Percentiles rank a stretch among this genome's conserved stretches.
These are phyloP conservation scores for Verticillium tricorpus DNA, from an alignment of 2,329 filamentous ascomycete species.

Conservation along the genomic window DNA sequence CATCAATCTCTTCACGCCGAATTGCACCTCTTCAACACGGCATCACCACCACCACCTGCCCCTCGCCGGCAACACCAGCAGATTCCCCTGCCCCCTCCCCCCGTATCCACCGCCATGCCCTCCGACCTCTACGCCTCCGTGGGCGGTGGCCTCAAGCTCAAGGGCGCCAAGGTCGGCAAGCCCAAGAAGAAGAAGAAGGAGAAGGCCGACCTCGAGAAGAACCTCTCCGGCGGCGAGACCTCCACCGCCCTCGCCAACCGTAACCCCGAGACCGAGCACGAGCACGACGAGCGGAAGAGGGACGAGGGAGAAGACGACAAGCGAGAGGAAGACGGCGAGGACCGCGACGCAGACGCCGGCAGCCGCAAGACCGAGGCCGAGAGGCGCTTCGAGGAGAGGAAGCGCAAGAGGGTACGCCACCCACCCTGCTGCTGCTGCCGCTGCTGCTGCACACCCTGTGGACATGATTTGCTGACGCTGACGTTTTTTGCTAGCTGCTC, in stretches of 20 bases:
- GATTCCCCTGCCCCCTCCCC: background rate
- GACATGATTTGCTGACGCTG: background rate
- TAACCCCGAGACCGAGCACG: constrained; percentile 16
- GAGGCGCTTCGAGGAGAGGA: constrained; percentile 71
- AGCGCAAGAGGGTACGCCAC: constrained; percentile 68
- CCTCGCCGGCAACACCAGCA: background rate
- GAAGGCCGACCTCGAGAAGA: constrained; percentile 42
- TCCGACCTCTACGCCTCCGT: constrained; percentile 68
- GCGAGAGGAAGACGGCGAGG: constrained; percentile 22
- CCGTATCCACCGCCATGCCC: constrained; percentile 46
- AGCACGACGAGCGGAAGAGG: constrained; percentile 18
- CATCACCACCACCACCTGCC: background rate
- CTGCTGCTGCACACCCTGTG: background rate
- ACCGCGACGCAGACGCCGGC: constrained; percentile 25
- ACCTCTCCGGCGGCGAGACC: constrained; percentile 31
- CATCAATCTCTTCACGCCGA: background rate
- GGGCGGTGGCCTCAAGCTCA: constrained; percentile 76
- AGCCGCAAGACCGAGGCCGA: constrained; percentile 78
- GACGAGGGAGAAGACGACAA: constrained; percentile 18
- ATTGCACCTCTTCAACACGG: no score
- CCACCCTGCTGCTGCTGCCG: background rate
- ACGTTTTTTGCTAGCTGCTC: constrained; percentile 56
- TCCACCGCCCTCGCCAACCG: constrained; percentile 39
- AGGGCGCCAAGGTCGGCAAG: constrained; percentile 64
- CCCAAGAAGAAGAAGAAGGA: constrained; percentile 63